phyloP scores from a whole-genome alignment of 176 grass and related monocot species.

The Avena insularis region DNA sequence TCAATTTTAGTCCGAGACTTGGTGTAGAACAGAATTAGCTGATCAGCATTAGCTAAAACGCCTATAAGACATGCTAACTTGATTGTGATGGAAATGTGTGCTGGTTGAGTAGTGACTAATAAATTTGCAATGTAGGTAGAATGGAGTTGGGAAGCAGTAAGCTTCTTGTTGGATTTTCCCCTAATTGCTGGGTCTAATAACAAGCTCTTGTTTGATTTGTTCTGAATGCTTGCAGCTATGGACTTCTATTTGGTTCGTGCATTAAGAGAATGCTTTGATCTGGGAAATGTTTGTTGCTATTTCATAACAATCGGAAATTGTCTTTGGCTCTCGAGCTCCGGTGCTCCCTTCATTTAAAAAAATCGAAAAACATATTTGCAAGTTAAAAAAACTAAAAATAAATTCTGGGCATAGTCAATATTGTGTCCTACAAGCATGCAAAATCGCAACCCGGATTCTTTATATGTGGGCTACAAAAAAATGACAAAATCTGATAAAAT shows the following conservation, averaged over 20 bases:
- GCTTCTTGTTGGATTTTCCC: not conserved
- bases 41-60: not conserved
- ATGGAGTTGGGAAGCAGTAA: not conserved
- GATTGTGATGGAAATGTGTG: not conserved
- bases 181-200: not conserved
- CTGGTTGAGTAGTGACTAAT: not conserved
- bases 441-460: no score
- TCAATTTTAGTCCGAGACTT: slow-evolving; percentile 21
- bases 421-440: no score
- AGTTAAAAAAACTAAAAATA: no score
- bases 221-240: not conserved
- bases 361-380: no score
- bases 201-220: slow-evolving; percentile 8
- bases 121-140: not conserved
- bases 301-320: not conserved
- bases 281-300: not conserved
- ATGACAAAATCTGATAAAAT: no score
- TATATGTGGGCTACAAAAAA: no score
- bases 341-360: no score
- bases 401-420: no score
- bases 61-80: not conserved
- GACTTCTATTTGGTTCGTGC: not conserved
- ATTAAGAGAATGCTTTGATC: slow-evolving; percentile 8
- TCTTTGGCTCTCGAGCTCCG: no score
- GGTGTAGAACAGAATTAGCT: not conserved